These are phyloP conservation scores for Annulohypoxylon maeteangense DNA, from an alignment of 495 filamentous ascomycete species.

Conservation along the genomic window DNA sequence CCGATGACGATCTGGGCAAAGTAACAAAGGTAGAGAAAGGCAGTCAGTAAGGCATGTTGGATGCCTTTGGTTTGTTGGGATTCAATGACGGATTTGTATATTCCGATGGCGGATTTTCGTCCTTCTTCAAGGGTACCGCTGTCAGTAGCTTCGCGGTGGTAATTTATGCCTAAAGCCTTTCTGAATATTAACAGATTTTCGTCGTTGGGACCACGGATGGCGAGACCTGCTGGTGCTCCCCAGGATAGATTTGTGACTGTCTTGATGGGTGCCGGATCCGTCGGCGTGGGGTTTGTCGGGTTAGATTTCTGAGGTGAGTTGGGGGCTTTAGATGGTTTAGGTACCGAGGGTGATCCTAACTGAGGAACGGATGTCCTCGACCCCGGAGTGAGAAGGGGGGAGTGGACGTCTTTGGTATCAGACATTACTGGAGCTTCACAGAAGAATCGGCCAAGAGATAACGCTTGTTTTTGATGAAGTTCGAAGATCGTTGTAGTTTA, in stretches of 20 bases:
- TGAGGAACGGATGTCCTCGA: constrained; percentile 27
- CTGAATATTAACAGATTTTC: constrained; percentile 59
- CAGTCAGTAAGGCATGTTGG: constrained; percentile 40
- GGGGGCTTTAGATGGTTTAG: constrained; percentile 28
- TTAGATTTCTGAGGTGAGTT: constrained; percentile 20
- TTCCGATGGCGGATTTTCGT: constrained; percentile 50
- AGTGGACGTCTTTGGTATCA: constrained; percentile 36
- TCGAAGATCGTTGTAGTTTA: not conserved
- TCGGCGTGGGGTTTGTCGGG: constrained; percentile 17
- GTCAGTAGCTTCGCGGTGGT: constrained; percentile 31
- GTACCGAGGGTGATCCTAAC: constrained; percentile 18
- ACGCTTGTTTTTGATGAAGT: not conserved
- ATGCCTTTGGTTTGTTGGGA: constrained; percentile 45
- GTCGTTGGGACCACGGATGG: constrained; percentile 53
- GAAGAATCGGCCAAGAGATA: not conserved
- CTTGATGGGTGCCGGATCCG: constrained; percentile 23
- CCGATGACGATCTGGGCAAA: constrained; percentile 59
- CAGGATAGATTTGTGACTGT: constrained; percentile 45
- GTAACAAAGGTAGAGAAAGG: constrained; percentile 52
- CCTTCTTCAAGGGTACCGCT: constrained; percentile 54
- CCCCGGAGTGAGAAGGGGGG: constrained; percentile 30
- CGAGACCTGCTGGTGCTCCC: constrained; percentile 55
- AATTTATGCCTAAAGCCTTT: constrained; percentile 57
- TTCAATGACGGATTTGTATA: constrained; percentile 50
- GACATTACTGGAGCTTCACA: constrained; percentile 18